phyloP scores from a whole-genome alignment of 495 filamentous ascomycete species.

The Penicillium chermesinum region DNA sequence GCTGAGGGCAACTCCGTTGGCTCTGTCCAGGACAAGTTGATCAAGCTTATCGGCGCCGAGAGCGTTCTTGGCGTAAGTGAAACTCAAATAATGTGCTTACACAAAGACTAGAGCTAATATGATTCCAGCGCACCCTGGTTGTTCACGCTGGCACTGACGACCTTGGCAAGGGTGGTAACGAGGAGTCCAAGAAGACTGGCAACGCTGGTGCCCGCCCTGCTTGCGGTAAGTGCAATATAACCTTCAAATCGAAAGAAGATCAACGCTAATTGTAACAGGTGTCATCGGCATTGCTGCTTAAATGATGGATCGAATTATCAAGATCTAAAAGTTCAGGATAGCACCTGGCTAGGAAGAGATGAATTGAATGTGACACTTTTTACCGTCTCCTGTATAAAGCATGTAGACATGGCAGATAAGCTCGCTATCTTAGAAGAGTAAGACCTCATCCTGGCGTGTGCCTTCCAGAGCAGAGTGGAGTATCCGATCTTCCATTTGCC shows the following conservation, averaged over 20 bases:
- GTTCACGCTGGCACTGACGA: slow-evolving; percentile 94
- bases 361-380: slow-evolving; percentile 17
- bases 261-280: slow-evolving; percentile 42
- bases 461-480: neutral
- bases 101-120: slow-evolving; percentile 1
- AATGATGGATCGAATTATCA: slow-evolving; percentile 15
- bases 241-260: neutral
- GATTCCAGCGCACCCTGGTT: slow-evolving; percentile 78
- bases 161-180: slow-evolving; percentile 80
- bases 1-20: slow-evolving; percentile 82
- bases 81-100: neutral
- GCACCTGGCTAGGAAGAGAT: slow-evolving; percentile 24
- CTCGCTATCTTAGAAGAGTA: neutral
- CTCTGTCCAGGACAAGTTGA: slow-evolving; percentile 63
- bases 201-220: slow-evolving; percentile 90
- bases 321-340: slow-evolving; percentile 25
- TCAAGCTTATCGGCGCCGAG: slow-evolving; percentile 93
- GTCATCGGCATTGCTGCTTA: slow-evolving; percentile 81
- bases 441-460: neutral
- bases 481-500: too few relatives aligned
- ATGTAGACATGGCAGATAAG: neutral
- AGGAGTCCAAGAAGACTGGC: slow-evolving; percentile 95
- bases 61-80: slow-evolving; percentile 86
- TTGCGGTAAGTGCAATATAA: slow-evolving; percentile 60
- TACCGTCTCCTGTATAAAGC: neutral